These are phyloP conservation scores for Rhodotorula sp. DNA, from an alignment of 1,284 basidiomycete genomes.

Conservation along the genomic window DNA sequence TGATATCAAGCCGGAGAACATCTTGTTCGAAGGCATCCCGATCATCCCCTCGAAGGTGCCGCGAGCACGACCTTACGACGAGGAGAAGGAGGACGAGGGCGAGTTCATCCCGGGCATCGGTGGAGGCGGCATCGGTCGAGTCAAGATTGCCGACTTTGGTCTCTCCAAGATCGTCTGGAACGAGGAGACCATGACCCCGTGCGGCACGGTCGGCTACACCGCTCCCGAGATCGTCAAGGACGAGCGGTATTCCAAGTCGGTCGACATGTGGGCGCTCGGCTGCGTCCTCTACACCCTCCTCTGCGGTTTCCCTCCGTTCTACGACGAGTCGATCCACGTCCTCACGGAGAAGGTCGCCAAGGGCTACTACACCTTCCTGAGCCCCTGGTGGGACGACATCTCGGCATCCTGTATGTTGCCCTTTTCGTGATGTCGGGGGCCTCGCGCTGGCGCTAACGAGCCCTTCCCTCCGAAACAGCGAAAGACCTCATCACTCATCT, in stretches of 20 bases:
- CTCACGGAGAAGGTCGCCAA: constrained; percentile 97
- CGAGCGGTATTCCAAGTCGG: constrained; percentile 95
- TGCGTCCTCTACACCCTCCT: constrained; percentile 97
- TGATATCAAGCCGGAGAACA: constrained; percentile 98
- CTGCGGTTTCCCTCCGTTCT: constrained; percentile 79
- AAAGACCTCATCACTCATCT: constrained; percentile 95
- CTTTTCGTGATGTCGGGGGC: neutral
- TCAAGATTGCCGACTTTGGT: constrained; percentile 99
- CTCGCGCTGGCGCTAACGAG: neutral
- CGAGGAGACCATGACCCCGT: constrained; percentile 98
- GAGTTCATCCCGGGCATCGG: constrained; percentile 88
- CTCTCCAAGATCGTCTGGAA: constrained; percentile 98
- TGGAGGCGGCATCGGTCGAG: constrained; percentile 93
- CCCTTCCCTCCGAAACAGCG: constrained; percentile 54
- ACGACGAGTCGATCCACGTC: constrained; percentile 97
- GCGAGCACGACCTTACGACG: constrained; percentile 83
- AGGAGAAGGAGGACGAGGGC: constrained; percentile 98
- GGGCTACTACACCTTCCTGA: constrained; percentile 97
- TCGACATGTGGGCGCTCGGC: constrained; percentile 99
- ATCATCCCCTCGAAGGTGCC: constrained; percentile 81
- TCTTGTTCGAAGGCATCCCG: constrained; percentile 91
- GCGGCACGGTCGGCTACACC: constrained; percentile 98
- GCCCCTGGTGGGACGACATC: constrained; percentile 99
- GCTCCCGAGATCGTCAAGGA: constrained; percentile 99
- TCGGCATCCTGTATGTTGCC: constrained; percentile 64